Percentiles rank a stretch among this genome's conserved stretches.
These are phyloP conservation scores for Colletotrichum orchidophilum DNA, from an alignment of 2,329 filamentous ascomycete genomes.

Conservation along the genomic window DNA sequence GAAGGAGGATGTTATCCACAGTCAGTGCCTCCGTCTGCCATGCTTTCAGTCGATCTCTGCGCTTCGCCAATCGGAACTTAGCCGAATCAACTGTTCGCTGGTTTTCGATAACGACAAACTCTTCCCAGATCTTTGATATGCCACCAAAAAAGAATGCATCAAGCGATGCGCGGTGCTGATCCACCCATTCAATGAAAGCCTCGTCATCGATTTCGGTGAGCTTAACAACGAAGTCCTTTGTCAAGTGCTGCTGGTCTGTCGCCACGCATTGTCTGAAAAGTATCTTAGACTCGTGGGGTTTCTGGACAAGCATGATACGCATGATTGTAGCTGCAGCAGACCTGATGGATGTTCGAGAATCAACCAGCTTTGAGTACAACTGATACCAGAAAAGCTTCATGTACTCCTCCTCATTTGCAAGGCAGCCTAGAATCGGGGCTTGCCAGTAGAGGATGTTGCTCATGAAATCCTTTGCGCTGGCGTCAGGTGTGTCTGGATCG, in stretches of 20 bases:
- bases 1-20: conserved; percentile 76
- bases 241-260: conserved; percentile 76
- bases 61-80: conserved; percentile 73
- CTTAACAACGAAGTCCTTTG: conserved; percentile 81
- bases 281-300: conserved; percentile 80
- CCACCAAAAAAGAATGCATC: conserved; percentile 85
- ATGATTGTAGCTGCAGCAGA: conserved; percentile 84
- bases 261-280: conserved; percentile 78
- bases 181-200: conserved; percentile 88
- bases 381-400: conserved; percentile 91
- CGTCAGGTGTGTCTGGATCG: conserved; percentile 66
- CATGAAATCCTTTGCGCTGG: conserved; percentile 76
- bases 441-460: conserved; percentile 96
- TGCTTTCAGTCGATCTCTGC: conserved; percentile 82
- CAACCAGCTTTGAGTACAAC: conserved; percentile 88
- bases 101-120: conserved; percentile 87
- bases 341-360: conserved; percentile 72
- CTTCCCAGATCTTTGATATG: conserved; percentile 86
- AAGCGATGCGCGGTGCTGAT: conserved; percentile 80
- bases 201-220: conserved; percentile 90
- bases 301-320: conserved; percentile 93
- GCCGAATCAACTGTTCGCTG: conserved; percentile 80
- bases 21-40: conserved; percentile 79
- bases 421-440: conserved; percentile 82
- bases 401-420: conserved; percentile 82